Evolutionary conservation across 2,329 filamentous ascomycete species (phyloP), one percentile per base, ranked within the genome.

Genomic region (Ceratocystis eucalypticola): DNA sequence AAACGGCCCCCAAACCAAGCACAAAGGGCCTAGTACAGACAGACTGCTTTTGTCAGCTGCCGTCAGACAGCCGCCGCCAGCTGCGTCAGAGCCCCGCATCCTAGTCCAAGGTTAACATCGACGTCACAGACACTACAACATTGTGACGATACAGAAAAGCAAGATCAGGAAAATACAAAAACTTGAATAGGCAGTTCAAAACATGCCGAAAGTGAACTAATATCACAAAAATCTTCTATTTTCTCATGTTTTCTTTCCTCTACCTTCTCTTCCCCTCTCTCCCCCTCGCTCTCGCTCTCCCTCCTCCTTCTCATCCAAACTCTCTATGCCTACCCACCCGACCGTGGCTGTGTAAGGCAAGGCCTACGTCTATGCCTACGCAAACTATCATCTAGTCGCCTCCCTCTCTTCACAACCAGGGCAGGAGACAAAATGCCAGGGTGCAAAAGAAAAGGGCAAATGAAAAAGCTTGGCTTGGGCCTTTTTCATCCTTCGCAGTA

Each of bases 261-360:
- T 50, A n/a, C 17, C 12, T 12, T 20, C 6, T 8, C 46, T 22
- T 10, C 46, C 3, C 45, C 46, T 6, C 46, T 8, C 17, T 10
- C 10, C 6, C 53, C 17, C 12, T 28, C 25, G 15, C 53, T 17
- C 3, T 28, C 53, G 2, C 53, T 3, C 25, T 17, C 4, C 25
- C 53, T 10, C 53, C 20, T 55, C 10, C 53, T 28, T 30, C 3
- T 15, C 53, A 15, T 5, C 59, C 33, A 7, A 10, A 2, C 17
- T 17, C 30, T 20, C 57, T 20, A 48, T 8, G 4, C 33, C 20
- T 22, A 12, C 61, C 37, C 22, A 12, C 61, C 22, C 8, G 30
- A 30, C 28, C 61, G 61, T 62, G 61, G 61, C 61, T 62, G 61
- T 62, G 61, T 44, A 62, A 25, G 37, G 10, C 37, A 3, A 15